Percentiles rank a stretch among this genome's conserved stretches.
These are phyloP conservation scores for Dispira parvispora DNA, from an alignment of 192 early-diverging fungal species.

Conservation along the genomic window DNA sequence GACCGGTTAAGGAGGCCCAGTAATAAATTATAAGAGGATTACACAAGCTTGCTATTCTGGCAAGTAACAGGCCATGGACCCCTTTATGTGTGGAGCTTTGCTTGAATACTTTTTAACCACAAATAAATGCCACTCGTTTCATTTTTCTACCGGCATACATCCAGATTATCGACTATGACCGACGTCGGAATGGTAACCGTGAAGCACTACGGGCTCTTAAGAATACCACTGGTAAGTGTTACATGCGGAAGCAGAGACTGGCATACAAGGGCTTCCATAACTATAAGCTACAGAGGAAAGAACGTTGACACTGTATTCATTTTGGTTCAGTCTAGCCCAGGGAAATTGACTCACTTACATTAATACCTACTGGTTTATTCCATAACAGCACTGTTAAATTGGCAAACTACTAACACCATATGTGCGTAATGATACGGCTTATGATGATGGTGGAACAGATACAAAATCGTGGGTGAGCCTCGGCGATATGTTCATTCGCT, in stretches of 20 bases:
- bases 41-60: background rate
- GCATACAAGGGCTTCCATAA: background rate
- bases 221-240: constrained; percentile 19
- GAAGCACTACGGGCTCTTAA: constrained; percentile 32
- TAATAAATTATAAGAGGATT: too few species aligned
- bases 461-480: constrained; percentile 38
- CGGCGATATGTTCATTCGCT: constrained; percentile 39
- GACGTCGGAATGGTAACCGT: constrained; percentile 34
- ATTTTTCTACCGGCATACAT: background rate
- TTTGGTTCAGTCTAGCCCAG: background rate
- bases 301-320: background rate
- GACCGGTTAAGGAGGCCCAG: too few species aligned
- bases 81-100: background rate
- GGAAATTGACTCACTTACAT: background rate
- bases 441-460: constrained; percentile 13
- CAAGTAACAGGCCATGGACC: background rate
- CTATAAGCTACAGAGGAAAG: background rate
- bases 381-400: background rate
- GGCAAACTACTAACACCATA: too few species aligned
- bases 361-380: background rate
- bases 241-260: background rate
- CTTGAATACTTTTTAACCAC: background rate
- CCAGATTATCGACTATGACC: constrained; percentile 38
- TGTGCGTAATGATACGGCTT: too few species aligned
- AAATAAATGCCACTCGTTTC: background rate